Conservation (phyloP, 2,329 filamentous ascomycete species). For the Calonectria leucothoes region DNA sequence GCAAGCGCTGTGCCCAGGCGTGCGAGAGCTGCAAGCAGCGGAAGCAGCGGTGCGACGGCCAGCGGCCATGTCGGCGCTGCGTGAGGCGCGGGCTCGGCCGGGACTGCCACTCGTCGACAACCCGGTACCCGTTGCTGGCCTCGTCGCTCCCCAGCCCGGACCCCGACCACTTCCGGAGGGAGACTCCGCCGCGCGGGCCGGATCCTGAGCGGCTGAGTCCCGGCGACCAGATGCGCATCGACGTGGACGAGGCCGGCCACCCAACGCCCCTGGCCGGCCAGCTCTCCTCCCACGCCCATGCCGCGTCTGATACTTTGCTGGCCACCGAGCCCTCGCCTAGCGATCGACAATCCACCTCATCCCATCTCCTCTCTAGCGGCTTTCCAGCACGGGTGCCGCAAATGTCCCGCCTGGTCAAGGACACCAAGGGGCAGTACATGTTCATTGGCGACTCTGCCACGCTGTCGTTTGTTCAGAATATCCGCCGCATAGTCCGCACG, state of each 20-base stretch:
- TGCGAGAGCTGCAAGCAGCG: slow-evolving; percentile 42
- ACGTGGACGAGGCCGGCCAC: neutral
- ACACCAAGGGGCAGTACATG: slow-evolving; percentile 48
- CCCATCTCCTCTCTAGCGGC: slow-evolving; percentile 37
- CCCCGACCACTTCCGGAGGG: slow-evolving; percentile 25
- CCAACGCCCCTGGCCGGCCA: slow-evolving; percentile 5
- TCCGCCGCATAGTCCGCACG: slow-evolving; percentile 46
- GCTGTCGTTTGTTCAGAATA: slow-evolving; percentile 48
- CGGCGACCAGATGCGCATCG: slow-evolving; percentile 22
- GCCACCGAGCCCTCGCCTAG: slow-evolving; percentile 15
- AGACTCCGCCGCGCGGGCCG: slow-evolving; percentile 15
- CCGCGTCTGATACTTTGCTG: neutral
- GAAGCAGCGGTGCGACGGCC: slow-evolving; percentile 40
- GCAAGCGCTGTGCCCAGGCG: slow-evolving; percentile 39
- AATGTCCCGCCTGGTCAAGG: slow-evolving; percentile 47
- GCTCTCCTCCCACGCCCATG: neutral
- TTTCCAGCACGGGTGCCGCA: slow-evolving; percentile 39
- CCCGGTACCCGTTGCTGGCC: slow-evolving; percentile 32
- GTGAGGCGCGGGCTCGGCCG: slow-evolving; percentile 37
- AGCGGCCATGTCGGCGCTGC: slow-evolving; percentile 38
- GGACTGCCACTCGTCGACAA: slow-evolving; percentile 33
- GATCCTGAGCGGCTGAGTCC: slow-evolving; percentile 32
- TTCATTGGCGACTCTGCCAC: slow-evolving; percentile 52
- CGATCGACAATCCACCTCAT: slow-evolving; percentile 27
- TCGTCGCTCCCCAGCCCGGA: slow-evolving; percentile 41